These are phyloP conservation scores for Dryadomyces sulphureus DNA, from an alignment of 2,329 filamentous ascomycete genomes.

Conservation along the genomic window DNA sequence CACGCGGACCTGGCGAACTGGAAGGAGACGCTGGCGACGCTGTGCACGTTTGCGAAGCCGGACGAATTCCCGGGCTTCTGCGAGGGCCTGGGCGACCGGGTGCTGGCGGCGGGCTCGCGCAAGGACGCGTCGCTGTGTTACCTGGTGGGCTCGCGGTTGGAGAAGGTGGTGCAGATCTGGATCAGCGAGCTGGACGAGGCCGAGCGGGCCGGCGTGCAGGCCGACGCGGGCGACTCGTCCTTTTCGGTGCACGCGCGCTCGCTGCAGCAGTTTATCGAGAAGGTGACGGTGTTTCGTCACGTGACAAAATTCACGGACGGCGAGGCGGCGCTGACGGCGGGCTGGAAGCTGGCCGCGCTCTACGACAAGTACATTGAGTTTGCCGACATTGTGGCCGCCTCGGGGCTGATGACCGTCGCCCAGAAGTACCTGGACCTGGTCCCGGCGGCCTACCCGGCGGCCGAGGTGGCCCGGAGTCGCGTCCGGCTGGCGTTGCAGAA, in stretches of 20 bases:
- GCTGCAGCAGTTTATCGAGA: constrained; percentile 90
- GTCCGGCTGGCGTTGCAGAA: constrained; percentile 62
- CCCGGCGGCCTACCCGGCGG: constrained; percentile 68
- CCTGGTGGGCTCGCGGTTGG: constrained; percentile 84
- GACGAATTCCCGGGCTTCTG: constrained; percentile 89
- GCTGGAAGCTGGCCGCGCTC: constrained; percentile 77
- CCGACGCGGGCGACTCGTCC: constrained; percentile 55
- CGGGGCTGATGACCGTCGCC: constrained; percentile 74
- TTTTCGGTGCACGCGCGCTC: constrained; percentile 86
- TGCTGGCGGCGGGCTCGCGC: constrained; percentile 61
- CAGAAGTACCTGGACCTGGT: constrained; percentile 86
- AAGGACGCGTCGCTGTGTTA: constrained; percentile 97
- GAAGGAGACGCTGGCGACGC: constrained; percentile 92
- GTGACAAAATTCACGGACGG: constrained; percentile 81
- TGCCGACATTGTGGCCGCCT: constrained; percentile 81
- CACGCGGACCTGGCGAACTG: constrained; percentile 86
- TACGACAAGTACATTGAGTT: constrained; percentile 97
- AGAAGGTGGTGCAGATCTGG: constrained; percentile 96
- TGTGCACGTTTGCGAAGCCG: constrained; percentile 90
- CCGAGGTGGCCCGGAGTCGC: constrained; percentile 72
- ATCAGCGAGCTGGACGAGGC: constrained; percentile 74
- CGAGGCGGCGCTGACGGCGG: constrained; percentile 54
- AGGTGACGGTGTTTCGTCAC: constrained; percentile 90
- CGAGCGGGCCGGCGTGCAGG: constrained; percentile 59
- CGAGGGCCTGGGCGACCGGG: constrained; percentile 82